Evolutionary conservation across 2,329 filamentous ascomycete genomes (phyloP), one percentile per base, ranked within the genome.

Genomic region (Waltergamsia citrina): DNA sequence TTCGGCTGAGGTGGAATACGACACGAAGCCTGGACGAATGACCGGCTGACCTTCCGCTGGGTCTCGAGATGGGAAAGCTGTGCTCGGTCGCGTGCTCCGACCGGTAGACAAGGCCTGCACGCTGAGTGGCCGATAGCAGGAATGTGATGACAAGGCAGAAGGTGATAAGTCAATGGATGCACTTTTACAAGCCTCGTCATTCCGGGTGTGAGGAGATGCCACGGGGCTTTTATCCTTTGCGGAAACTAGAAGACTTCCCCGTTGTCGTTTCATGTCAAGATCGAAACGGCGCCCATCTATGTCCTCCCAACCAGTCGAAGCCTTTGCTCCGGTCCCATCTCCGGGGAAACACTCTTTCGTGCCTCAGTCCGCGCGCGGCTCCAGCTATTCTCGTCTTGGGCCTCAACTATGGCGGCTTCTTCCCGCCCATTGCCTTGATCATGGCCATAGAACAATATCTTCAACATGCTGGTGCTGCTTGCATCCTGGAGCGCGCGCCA

Each of bases 401-500:
- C 33, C 5, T 12, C 24, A 15, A n/a, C 19, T 22, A 17, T 18
- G 28, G 26, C 29, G 33, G 33, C 25, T 34, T 8, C 18, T 17
- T 11, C 16, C 18, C n/a, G 27, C 5, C 27, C 27, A 29, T 27
- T 6, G n/a, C n/a, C n/a, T n/a, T n/a, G n/a, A n/a, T n/a, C n/a
- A n/a, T 7, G 25, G 12, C 19, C 16, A n/a, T 16, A 3, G 21
- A 7, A 12, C 24, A 6, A 20, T 19, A 28, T 29, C 17, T 11
- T 29, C 25, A 14, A 34, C 10, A 7, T 28, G 26, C 26, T 7
- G 7, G 26, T 18, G 33, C 4, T 18, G n/a, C 15, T 25, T 29
- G 7, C 16, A 29, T 21, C 18, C 7, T 18, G 27, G 35, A 39
- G 33, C 41, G 43, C 41, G 43, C 41, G 43, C 41, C 38, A 42